Percentiles rank a stretch among this genome's conserved stretches.
phyloP scores from a whole-genome alignment of 306 rosid species.

The Sicyos baderoa region DNA sequence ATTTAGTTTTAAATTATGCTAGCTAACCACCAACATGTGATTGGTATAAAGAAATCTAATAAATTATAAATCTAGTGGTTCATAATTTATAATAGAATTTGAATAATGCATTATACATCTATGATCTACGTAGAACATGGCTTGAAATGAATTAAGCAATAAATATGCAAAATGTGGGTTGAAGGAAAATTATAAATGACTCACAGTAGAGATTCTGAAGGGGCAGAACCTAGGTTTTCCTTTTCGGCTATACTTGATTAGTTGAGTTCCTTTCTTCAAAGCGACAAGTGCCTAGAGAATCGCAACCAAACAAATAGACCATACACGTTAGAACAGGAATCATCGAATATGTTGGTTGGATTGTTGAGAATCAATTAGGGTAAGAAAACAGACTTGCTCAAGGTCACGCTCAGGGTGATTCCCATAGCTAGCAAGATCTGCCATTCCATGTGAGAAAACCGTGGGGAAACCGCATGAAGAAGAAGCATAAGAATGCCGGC shows the following conservation, averaged over 20 bases:
- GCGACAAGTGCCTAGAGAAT: constrained; percentile 55
- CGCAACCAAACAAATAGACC: constrained; percentile 11
- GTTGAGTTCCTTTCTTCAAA: constrained; percentile 69
- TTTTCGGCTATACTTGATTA: constrained; percentile 73
- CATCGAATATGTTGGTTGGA: no score
- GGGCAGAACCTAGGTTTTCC: constrained; percentile 76
- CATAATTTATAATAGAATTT: neutral
- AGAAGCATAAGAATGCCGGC: constrained; percentile 40
- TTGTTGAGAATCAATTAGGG: neutral
- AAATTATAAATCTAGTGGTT: neutral
- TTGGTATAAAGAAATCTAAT: neutral
- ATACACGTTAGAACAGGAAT: neutral
- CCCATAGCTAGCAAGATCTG: constrained; percentile 62
- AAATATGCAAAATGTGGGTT: neutral
- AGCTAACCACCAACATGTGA: neutral
- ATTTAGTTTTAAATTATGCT: neutral
- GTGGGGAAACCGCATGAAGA: constrained; percentile 39
- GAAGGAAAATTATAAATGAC: constrained; percentile 21
- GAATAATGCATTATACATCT: neutral
- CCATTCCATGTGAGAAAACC: constrained; percentile 90
- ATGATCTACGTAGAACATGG: neutral
- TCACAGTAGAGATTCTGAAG: constrained; percentile 75
- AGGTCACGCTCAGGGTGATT: constrained; percentile 53
- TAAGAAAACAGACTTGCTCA: constrained; percentile 54
- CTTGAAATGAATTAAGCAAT: neutral